Percentiles rank a stretch among this genome's conserved stretches.
These are phyloP conservation scores for Pythium rishiriense DNA, from an alignment of 352 stramenopile species.

Conservation along the genomic window DNA sequence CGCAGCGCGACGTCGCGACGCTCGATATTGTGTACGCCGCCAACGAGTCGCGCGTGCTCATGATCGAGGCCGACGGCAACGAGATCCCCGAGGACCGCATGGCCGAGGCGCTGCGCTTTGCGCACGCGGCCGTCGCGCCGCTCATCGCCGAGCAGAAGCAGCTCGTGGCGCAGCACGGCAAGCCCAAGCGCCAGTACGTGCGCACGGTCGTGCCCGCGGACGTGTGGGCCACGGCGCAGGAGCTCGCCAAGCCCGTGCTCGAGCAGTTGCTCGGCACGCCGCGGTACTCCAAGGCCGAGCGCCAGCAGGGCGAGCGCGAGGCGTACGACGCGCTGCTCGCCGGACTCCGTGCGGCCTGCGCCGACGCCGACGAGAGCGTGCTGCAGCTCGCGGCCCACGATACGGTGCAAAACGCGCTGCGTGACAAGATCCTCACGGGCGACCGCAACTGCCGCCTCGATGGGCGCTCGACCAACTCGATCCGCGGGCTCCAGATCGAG, in stretches of 20 bases:
- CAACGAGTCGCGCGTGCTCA: constrained; percentile 72
- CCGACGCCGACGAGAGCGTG: constrained; percentile 41
- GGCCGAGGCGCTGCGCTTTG: constrained; percentile 73
- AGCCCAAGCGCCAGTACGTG: constrained; percentile 68
- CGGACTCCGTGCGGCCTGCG: constrained; percentile 51
- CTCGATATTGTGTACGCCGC: constrained; percentile 87
- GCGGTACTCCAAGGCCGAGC: constrained; percentile 51
- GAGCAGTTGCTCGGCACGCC: constrained; percentile 40
- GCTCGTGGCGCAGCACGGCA: constrained; percentile 52
- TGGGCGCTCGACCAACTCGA: constrained; percentile 72
- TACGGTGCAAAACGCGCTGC: constrained; percentile 72
- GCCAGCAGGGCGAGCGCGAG: constrained; percentile 66
- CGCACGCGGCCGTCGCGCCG: constrained; percentile 56
- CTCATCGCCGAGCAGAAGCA: constrained; percentile 66
- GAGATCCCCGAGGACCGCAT: constrained; percentile 76
- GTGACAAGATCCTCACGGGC: constrained; percentile 54
- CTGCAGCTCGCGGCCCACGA: constrained; percentile 78
- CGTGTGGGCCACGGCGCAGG: constrained; percentile 55
- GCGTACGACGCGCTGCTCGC: constrained; percentile 73
- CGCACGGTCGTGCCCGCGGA: constrained; percentile 47
- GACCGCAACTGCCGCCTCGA: constrained; percentile 81
- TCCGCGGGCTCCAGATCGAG: constrained; percentile 88
- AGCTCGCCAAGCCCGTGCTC: constrained; percentile 39
- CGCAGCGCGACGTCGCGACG: constrained; percentile 66
- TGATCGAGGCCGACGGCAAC: constrained; percentile 88